These are phyloP conservation scores for Cercospora citrullina DNA, from an alignment of 2,329 filamentous ascomycete genomes.

Conservation along the genomic window DNA sequence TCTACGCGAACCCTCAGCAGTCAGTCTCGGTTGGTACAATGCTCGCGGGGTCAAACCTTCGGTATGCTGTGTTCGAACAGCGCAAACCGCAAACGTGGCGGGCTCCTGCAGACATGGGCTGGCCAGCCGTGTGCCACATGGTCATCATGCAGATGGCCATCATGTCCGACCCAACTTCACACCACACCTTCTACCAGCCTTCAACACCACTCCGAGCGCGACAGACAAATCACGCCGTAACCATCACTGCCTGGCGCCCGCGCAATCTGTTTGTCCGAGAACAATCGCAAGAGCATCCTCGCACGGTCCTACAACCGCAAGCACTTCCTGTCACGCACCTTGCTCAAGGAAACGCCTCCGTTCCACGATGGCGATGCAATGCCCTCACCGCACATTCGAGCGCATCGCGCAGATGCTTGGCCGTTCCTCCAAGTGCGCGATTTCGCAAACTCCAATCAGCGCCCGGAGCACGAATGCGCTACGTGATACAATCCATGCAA, in stretches of 20 bases:
- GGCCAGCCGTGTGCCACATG: background rate
- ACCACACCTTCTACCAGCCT: background rate
- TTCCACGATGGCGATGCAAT: conserved; percentile 1
- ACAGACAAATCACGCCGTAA: background rate
- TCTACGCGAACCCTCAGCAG: background rate
- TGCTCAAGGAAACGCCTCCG: conserved; percentile 1
- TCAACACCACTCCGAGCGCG: background rate
- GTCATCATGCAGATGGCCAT: background rate
- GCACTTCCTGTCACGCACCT: background rate
- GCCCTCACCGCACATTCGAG: background rate
- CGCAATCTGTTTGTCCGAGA: background rate
- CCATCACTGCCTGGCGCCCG: background rate
- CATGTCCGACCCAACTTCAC: background rate
- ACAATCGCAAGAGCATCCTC: background rate
- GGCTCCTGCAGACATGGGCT: background rate
- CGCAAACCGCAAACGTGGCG: background rate
- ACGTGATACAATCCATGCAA: background rate
- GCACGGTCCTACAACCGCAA: background rate
- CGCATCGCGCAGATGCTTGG: background rate
- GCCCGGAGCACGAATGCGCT: background rate
- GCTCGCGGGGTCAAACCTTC: background rate
- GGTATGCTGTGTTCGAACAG: background rate
- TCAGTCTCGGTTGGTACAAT: background rate
- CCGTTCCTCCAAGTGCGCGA: background rate
- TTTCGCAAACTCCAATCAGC: background rate